Evolutionary conservation across 768 basidiomycete species (phyloP).

Genomic region (Lactifluus volemus): DNA sequence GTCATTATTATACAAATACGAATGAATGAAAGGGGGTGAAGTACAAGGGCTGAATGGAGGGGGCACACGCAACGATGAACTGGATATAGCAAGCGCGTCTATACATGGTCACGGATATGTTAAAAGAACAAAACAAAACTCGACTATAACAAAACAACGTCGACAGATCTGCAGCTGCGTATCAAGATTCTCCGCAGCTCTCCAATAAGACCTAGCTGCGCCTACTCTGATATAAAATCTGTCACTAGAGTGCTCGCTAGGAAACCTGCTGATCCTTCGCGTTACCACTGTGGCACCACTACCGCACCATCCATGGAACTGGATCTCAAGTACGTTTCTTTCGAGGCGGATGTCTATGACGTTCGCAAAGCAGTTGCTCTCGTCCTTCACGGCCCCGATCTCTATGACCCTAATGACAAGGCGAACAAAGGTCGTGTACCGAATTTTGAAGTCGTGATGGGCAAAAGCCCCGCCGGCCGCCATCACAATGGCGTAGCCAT

Average conservation of each 20-base stretch:
- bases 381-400: constrained; percentile 49
- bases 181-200: background rate
- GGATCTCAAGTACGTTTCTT: constrained; percentile 27
- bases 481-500: constrained; percentile 47
- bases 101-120: background rate
- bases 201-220: background rate
- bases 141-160: too few species aligned
- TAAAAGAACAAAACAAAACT: too few species aligned
- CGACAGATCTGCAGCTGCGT: background rate
- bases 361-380: constrained; percentile 47
- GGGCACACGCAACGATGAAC: too few species aligned
- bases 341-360: constrained; percentile 41
- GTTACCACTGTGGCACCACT: background rate
- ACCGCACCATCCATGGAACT: constrained; percentile 29
- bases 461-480: constrained; percentile 39
- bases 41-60: background rate
- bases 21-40: background rate
- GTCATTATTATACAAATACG: constrained; percentile 20
- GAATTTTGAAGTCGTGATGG: constrained; percentile 57
- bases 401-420: constrained; percentile 31
- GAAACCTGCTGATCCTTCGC: background rate
- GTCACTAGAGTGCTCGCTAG: background rate
- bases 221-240: background rate
- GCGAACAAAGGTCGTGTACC: constrained; percentile 27
- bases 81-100: background rate